Evolutionary conservation across 192 early-diverging fungal species (phyloP).

Genomic region (Phycomyces nitens): DNA sequence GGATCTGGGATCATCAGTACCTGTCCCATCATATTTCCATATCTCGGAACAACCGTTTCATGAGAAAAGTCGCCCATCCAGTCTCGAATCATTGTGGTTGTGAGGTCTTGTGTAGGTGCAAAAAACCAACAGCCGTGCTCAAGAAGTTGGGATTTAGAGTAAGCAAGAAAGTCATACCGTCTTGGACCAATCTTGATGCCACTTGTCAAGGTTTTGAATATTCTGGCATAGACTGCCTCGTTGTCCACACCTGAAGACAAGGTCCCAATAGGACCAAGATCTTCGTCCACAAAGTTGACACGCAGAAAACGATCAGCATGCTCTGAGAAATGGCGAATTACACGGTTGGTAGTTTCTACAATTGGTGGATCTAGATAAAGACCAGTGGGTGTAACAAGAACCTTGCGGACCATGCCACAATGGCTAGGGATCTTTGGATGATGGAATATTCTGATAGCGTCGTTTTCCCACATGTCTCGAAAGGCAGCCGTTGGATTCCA

Average conservation of each 20-base stretch:
- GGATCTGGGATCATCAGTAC: neutral
- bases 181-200: constrained; percentile 53
- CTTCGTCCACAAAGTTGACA: constrained; percentile 67
- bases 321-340: constrained; percentile 50
- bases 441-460: constrained; percentile 4
- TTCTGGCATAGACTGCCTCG: constrained; percentile 44
- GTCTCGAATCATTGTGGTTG: constrained; percentile 39
- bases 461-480: constrained; percentile 1
- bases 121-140: constrained; percentile 69
- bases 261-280: constrained; percentile 26
- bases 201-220: constrained; percentile 36
- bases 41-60: constrained; percentile 51
- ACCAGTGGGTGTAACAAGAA: constrained; percentile 61
- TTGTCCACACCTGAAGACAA: constrained; percentile 7
- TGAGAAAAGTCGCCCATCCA: constrained; percentile 69
- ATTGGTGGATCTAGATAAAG: constrained; percentile 58
- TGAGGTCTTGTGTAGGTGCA: constrained; percentile 37
- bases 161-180: constrained; percentile 55
- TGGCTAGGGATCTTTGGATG: constrained; percentile 25
- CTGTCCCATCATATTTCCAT: constrained; percentile 61
- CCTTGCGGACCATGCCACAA: constrained; percentile 41
- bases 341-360: constrained; percentile 60
- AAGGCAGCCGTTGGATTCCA: constrained; percentile 32
- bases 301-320: constrained; percentile 57
- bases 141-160: constrained; percentile 48